Evolutionary conservation across 23 red algal species (phyloP).

Genomic region (Chondrus crispus): DNA sequence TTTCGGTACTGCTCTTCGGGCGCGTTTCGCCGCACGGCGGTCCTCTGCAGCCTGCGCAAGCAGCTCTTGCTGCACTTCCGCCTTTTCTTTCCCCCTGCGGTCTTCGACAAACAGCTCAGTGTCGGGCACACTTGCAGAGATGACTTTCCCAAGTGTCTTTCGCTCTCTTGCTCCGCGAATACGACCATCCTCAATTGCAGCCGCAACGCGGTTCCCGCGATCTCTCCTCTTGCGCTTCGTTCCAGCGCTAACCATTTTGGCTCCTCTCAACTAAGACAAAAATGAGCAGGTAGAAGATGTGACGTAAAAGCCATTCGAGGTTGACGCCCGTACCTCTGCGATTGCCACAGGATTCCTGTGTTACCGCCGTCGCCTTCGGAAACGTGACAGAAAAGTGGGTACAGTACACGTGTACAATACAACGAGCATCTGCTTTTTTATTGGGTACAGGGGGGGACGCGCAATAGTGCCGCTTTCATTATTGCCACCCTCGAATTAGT

Average conservation of each 20-base stretch:
- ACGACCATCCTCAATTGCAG: conserved; percentile 12
- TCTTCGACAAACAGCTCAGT: conserved; percentile 16
- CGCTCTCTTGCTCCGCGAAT: not conserved
- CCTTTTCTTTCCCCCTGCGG: conserved; percentile 27
- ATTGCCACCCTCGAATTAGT: too few relatives aligned
- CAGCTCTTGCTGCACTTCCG: conserved; percentile 23
- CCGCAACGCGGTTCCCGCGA: conserved; percentile 24
- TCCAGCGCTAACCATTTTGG: conserved; percentile 22
- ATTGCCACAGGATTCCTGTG: too few relatives aligned
- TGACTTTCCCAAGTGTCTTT: conserved; percentile 12
- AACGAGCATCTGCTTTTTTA: too few relatives aligned
- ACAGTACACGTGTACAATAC: too few relatives aligned
- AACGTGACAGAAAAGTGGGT: too few relatives aligned
- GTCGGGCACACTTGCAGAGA: conserved; percentile 13
- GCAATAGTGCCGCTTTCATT: too few relatives aligned
- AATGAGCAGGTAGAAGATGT: too few relatives aligned
- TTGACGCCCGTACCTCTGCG: too few relatives aligned
- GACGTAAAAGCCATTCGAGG: too few relatives aligned
- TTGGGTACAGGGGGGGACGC: too few relatives aligned
- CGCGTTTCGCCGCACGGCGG: conserved; percentile 40
- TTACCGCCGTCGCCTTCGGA: too few relatives aligned
- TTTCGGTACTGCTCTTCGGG: conserved; percentile 34
- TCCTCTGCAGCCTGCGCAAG: conserved; percentile 18
- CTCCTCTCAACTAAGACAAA: not conserved
- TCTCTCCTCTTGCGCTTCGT: conserved; percentile 52